Conservation (phyloP, 306 rosid species). For the Pyrus betulifolia region DNA sequence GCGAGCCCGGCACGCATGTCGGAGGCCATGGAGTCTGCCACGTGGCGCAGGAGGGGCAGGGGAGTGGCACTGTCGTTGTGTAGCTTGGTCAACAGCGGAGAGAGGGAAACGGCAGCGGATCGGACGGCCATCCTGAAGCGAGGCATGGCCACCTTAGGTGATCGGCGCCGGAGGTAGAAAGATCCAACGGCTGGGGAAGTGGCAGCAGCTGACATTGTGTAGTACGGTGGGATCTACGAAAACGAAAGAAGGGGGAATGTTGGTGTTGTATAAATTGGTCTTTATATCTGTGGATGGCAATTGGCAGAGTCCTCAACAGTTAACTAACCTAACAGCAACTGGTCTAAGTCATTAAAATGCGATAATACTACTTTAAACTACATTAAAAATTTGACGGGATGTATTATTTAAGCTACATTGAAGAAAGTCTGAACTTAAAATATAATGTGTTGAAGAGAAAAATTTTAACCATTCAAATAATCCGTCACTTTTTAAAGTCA, state of each 20-base stretch:
- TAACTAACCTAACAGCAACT: no score
- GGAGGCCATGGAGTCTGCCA: constrained; percentile 57
- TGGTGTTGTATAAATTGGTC: neutral
- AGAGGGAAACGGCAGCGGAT: constrained; percentile 40
- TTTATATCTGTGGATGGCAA: neutral
- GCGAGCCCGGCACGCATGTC: constrained; percentile 78
- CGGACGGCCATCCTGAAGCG: constrained; percentile 47
- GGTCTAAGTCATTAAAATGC: no score
- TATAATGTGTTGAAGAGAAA: no score
- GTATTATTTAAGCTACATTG: no score
- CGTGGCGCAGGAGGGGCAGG: constrained; percentile 55
- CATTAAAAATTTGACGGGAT: no score
- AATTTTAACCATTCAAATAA: no score
- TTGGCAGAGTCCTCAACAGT: neutral
- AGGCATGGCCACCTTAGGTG: constrained; percentile 20
- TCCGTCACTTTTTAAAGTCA: no score
- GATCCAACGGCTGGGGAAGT: constrained; percentile 36
- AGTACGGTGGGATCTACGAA: neutral
- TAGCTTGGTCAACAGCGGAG: constrained; percentile 44
- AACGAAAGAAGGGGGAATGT: neutral
- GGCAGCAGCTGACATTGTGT: constrained; percentile 40
- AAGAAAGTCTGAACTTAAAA: no score
- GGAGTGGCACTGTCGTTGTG: constrained; percentile 68
- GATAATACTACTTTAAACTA: no score
- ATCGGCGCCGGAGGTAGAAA: constrained; percentile 33